Evolutionary conservation across 1,284 basidiomycete species (phyloP).

Genomic region (Leccinum griseonigrum): DNA sequence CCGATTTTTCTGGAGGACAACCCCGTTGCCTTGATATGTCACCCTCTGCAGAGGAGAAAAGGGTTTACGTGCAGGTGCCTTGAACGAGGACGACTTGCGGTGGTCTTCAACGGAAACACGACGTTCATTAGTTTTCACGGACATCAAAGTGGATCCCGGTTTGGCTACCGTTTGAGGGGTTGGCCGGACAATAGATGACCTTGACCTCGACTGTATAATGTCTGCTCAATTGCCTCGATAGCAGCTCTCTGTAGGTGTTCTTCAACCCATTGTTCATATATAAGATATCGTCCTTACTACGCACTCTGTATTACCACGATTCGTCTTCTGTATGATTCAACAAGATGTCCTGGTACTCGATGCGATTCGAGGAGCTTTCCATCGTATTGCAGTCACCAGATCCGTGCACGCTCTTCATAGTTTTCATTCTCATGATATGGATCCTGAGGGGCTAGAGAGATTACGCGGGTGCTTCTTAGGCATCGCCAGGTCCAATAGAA

Average conservation of each 20-base stretch:
- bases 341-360: conserved; percentile 65
- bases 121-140: too few relatives aligned
- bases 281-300: conserved; percentile 14
- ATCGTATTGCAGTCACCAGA: conserved; percentile 59
- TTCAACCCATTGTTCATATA: not conserved
- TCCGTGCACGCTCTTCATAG: conserved; percentile 54
- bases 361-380: conserved; percentile 58
- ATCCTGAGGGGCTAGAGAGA: conserved; percentile 3
- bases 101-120: not conserved
- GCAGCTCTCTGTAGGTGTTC: conserved; percentile 51
- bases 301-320: conserved; percentile 59
- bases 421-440: conserved; percentile 18
- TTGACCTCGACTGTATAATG: conserved; percentile 52
- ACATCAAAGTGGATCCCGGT: conserved; percentile 1
- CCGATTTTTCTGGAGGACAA: not conserved
- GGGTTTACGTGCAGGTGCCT: not conserved
- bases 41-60: not conserved
- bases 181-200: conserved; percentile 56
- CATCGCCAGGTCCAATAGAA: not conserved
- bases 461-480: conserved; percentile 14
- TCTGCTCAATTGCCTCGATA: conserved; percentile 62
- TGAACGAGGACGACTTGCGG: not conserved
- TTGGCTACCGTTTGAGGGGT: conserved; percentile 49
- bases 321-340: conserved; percentile 61
- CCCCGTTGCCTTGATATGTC: not conserved